Percentiles rank a stretch among this genome's conserved stretches.
These are phyloP conservation scores for Pseudocercospora eumusae DNA, from an alignment of 2,329 filamentous ascomycete genomes.

Conservation along the genomic window DNA sequence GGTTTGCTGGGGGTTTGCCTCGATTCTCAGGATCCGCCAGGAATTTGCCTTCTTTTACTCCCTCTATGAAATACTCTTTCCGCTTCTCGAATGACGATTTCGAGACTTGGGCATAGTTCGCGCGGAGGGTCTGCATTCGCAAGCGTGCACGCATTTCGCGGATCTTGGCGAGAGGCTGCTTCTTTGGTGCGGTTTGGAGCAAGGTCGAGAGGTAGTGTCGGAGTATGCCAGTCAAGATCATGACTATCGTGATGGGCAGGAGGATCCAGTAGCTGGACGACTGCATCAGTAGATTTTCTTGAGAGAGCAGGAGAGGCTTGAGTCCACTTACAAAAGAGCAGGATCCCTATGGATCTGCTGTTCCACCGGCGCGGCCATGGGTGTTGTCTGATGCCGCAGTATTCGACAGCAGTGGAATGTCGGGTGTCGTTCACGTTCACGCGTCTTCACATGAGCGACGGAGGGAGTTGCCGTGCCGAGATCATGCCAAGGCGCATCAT, in stretches of 20 bases:
- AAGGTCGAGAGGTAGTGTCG: conserved; percentile 96
- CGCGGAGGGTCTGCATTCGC: conserved; percentile 80
- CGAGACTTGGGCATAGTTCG: conserved; percentile 78
- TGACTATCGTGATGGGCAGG: conserved; percentile 94
- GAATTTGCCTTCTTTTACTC: conserved; percentile 82
- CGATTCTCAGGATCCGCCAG: conserved; percentile 84
- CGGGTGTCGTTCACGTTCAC: not conserved
- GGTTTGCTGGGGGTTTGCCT: conserved; percentile 87
- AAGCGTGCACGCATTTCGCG: conserved; percentile 82
- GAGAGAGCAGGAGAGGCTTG: not conserved
- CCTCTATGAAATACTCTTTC: conserved; percentile 76
- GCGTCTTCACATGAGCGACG: not conserved
- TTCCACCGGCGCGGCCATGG: conserved; percentile 80
- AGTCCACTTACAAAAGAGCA: conserved; percentile 78
- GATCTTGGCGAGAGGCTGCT: conserved; percentile 70
- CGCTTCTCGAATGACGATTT: conserved; percentile 74
- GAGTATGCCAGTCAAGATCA: conserved; percentile 93
- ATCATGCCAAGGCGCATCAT: not conserved
- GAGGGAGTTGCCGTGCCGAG: not conserved
- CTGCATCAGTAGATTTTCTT: not conserved
- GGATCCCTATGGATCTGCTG: conserved; percentile 99
- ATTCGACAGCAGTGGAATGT: not conserved
- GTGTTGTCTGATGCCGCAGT: not conserved
- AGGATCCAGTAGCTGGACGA: conserved; percentile 93
- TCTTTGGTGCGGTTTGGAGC: conserved; percentile 82